These are phyloP conservation scores for Globisporangium viniferum DNA, from an alignment of 352 stramenopile genomes.

Conservation along the genomic window DNA sequence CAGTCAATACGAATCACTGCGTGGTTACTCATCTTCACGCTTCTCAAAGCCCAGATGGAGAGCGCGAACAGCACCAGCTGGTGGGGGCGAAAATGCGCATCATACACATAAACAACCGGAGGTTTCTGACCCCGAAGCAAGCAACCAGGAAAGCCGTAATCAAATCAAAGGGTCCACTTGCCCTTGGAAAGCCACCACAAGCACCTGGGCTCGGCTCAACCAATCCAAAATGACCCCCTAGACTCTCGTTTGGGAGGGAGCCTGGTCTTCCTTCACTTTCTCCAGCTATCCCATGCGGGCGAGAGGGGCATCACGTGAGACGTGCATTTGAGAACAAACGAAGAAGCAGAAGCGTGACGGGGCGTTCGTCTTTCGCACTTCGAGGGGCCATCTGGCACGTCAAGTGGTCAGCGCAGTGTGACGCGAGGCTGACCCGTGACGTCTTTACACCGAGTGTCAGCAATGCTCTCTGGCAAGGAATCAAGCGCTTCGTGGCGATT, in stretches of 20 bases:
- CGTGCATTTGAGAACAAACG: no score
- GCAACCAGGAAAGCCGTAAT: neutral
- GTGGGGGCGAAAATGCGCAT: neutral
- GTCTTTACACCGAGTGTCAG: neutral
- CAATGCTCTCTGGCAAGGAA: neutral
- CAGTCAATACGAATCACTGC: neutral
- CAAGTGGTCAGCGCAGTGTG: slow-evolving; percentile 1
- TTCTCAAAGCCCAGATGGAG: neutral
- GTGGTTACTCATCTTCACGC: neutral
- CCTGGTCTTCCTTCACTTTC: neutral
- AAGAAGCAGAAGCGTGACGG: neutral
- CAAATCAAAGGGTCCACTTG: neutral
- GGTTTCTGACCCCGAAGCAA: neutral
- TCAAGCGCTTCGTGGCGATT: neutral
- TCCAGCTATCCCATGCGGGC: neutral
- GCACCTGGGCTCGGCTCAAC: neutral
- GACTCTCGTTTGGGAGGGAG: neutral
- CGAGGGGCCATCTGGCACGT: neutral
- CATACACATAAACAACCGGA: neutral
- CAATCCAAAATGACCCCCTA: neutral
- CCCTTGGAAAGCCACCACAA: neutral
- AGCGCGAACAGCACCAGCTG: neutral
- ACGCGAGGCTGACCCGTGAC: neutral
- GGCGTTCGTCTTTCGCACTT: neutral
- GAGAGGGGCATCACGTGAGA: neutral